Base-by-base conservation (phyloP, 345 rosid genomes). In the Camelina hispida region DNA sequence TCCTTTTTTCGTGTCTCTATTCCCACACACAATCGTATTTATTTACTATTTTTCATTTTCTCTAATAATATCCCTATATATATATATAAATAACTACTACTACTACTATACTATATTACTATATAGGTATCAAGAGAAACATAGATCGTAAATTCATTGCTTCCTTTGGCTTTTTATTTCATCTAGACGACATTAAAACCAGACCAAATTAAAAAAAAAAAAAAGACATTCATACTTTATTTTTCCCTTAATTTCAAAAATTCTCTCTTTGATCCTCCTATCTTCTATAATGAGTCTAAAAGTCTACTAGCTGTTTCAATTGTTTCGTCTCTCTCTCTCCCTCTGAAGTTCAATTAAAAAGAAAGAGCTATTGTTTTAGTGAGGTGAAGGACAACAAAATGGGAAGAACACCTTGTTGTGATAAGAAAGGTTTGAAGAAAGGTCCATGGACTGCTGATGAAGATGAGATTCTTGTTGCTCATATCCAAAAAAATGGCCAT, bases 361-460 rank as follows among this genome's bases (percentile, higher is more conserved):
- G 30, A 28, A 28, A 28, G 30, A 28, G 30, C 30, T 28, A 28
- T 28, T 28, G 30, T 28, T 28, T 23, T 28, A 64, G 76, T 63
- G 50, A n/a, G 52, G 35, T 51, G 30, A 28, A 69, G 56, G 51
- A 11, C 16, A 37, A 44, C 55, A 93, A 37, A 64, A 93, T 94
- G 98, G 97, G 97, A 44, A 91, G 95, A 83, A 86, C 88, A 23
- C 96, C 97, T 9, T 87, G 93, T 65, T 91, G 97, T 82, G 96
- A 88, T 57, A 87, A 88, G 82, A 90, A 82, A 46, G 95, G 90
- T 38, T 80, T 94, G 71, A 94, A 91, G 85, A 94, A 90, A 84
- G 98, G 98, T 77, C 98, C 97, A 11, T 94, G 98, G 98, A 87
- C 91, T 9, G 83, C 98, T 56, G 97, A 91, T 71, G 98, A 93